These are phyloP conservation scores for Stevia rebaudiana DNA, from an alignment of 140 eudicot genomes.

Conservation along the genomic window DNA sequence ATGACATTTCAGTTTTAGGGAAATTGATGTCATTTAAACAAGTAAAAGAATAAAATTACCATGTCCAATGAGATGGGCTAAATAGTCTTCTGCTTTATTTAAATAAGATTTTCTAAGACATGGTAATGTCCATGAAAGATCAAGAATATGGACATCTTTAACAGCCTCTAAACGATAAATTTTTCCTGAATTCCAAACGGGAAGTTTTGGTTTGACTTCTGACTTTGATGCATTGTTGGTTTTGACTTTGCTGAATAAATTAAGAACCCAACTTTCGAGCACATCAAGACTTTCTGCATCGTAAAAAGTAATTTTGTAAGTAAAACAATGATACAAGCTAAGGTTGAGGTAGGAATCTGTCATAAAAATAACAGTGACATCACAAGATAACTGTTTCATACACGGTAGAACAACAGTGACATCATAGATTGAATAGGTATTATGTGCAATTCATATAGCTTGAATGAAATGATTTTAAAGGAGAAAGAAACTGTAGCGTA, in stretches of 20 bases:
- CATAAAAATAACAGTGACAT: not conserved
- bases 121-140: conserved; percentile 84
- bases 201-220: conserved; percentile 42
- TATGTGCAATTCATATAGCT: not conserved
- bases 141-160: conserved; percentile 79
- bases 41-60: conserved; percentile 38
- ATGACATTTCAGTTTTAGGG: not conserved
- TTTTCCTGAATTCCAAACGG: conserved; percentile 83
- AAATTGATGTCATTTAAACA: not conserved
- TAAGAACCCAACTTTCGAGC: conserved; percentile 87
- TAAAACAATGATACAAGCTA: conserved; percentile 4
- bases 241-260: conserved; percentile 62
- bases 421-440: not conserved
- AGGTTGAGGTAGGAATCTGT: conserved; percentile 6
- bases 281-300: conserved; percentile 83
- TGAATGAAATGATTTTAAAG: conserved; percentile 1
- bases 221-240: conserved; percentile 40
- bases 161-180: conserved; percentile 82
- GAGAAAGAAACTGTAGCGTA: not conserved
- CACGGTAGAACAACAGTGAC: not conserved
- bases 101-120: conserved; percentile 62
- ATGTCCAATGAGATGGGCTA: conserved; percentile 92
- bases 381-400: not conserved
- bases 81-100: conserved; percentile 91
- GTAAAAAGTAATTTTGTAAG: conserved; percentile 10